Conservation (phyloP, 2,329 filamentous ascomycete species). For the Neonectria magnoliae region DNA sequence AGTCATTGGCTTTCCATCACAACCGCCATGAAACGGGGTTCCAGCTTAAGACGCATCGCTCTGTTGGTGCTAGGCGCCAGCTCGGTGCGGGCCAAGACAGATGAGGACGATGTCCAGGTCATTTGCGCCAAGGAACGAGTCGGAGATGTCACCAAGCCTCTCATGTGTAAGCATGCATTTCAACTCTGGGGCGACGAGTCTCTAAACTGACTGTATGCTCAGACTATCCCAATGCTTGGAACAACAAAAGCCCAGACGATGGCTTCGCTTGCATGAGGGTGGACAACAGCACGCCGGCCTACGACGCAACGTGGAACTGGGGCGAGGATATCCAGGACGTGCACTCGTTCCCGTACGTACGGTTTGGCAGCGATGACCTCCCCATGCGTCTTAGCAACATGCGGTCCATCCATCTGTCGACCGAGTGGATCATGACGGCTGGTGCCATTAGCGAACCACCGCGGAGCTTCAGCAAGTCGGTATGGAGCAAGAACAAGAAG, state of each 20-base stretch:
- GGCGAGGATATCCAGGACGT: conserved; percentile 36
- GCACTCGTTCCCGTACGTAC: conserved; percentile 41
- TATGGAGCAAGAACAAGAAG: conserved; percentile 32
- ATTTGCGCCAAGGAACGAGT: conserved; percentile 17
- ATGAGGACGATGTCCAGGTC: conserved; percentile 6
- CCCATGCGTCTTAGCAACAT: conserved; percentile 36
- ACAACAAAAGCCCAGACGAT: conserved; percentile 34
- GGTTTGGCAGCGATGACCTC: conserved; percentile 31
- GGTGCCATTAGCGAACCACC: conserved; percentile 20
- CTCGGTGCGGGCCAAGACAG: conserved; percentile 3
- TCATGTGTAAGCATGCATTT: conserved; percentile 12
- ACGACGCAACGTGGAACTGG: conserved; percentile 40
- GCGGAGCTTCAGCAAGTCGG: conserved; percentile 21
- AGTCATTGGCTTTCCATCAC: background rate
- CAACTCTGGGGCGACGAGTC: too few species aligned
- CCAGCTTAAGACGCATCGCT: background rate
- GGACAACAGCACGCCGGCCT: conserved; percentile 37
- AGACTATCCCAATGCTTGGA: conserved; percentile 44
- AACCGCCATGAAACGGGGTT: background rate
- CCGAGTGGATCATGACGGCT: conserved; percentile 38
- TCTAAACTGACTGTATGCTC: conserved; percentile 12
- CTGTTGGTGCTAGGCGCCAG: conserved; percentile 1
- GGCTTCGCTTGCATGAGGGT: conserved; percentile 40
- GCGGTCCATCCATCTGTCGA: conserved; percentile 32
- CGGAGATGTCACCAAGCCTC: conserved; percentile 7